Conservation (phyloP, 179 eudicot species). For the Gypsophila paniculata region DNA sequence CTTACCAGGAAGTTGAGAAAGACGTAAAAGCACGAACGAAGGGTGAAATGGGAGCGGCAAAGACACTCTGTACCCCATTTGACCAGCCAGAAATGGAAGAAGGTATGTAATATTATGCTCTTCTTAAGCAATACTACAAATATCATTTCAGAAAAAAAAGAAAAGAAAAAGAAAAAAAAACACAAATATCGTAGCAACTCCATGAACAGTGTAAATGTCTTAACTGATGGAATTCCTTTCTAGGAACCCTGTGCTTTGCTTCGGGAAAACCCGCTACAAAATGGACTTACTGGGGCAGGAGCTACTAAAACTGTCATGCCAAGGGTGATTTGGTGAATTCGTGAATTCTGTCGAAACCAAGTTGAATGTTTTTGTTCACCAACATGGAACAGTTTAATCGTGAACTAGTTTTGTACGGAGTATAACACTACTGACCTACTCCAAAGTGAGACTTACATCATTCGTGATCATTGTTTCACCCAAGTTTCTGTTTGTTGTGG, state of each 20-base stretch:
- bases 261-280: conserved; percentile 92
- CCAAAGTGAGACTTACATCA: too few species aligned
- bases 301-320: conserved; percentile 38
- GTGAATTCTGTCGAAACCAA: too few species aligned
- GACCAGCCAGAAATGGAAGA: conserved; percentile 83
- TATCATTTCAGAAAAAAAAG: too few species aligned
- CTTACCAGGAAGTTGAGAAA: conserved; percentile 82
- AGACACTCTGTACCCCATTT: conserved; percentile 89
- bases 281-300: conserved; percentile 97
- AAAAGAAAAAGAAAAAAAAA: too few species aligned
- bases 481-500: too few species aligned
- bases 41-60: conserved; percentile 95
- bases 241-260: conserved; percentile 86
- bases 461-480: too few species aligned
- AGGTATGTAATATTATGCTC: conserved; percentile 42
- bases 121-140: too few species aligned
- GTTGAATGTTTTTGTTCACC: too few species aligned
- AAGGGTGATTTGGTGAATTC: not conserved
- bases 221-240: not conserved
- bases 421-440: too few species aligned
- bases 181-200: too few species aligned
- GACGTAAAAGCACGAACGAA: conserved; percentile 91
- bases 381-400: too few species aligned
- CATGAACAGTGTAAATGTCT: not conserved
- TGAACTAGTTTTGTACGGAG: too few species aligned